These are phyloP conservation scores for Ceratobasidium sp. DNA, from an alignment of 1,284 basidiomycete species.

Conservation along the genomic window DNA sequence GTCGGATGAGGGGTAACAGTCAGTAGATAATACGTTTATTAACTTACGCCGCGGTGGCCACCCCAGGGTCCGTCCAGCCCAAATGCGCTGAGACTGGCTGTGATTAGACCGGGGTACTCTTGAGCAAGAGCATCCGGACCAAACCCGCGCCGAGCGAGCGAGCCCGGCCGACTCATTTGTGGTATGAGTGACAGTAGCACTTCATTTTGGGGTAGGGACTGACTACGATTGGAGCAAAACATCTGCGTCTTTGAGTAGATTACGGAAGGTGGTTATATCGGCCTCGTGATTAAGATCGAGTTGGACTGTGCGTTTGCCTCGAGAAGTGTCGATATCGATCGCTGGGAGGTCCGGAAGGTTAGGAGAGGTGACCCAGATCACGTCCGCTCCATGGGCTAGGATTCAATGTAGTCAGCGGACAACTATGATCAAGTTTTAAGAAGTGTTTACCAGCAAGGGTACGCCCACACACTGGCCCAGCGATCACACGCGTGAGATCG, in stretches of 20 bases:
- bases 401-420: not conserved
- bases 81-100: slow-evolving; percentile 71
- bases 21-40: not conserved
- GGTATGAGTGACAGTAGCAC: not conserved
- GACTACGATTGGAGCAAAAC: slow-evolving; percentile 75
- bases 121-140: slow-evolving; percentile 61
- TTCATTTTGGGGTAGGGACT: not conserved
- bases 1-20: not conserved
- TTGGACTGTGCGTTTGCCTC: slow-evolving; percentile 75
- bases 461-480: slow-evolving; percentile 69
- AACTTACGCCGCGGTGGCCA: slow-evolving; percentile 66
- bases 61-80: slow-evolving; percentile 74
- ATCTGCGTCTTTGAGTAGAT: slow-evolving; percentile 64
- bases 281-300: slow-evolving; percentile 63
- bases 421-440: not conserved
- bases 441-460: slow-evolving; percentile 66
- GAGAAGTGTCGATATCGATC: slow-evolving; percentile 72
- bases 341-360: slow-evolving; percentile 67
- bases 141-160: slow-evolving; percentile 67
- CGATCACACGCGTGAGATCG: slow-evolving; percentile 71
- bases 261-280: slow-evolving; percentile 58
- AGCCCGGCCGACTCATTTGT: slow-evolving; percentile 62
- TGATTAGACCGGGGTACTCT: slow-evolving; percentile 68
- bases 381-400: slow-evolving; percentile 72
- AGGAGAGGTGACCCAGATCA: slow-evolving; percentile 70